phyloP scores from a whole-genome alignment of 2,329 filamentous ascomycete species.

The Trichophyton simii region DNA sequence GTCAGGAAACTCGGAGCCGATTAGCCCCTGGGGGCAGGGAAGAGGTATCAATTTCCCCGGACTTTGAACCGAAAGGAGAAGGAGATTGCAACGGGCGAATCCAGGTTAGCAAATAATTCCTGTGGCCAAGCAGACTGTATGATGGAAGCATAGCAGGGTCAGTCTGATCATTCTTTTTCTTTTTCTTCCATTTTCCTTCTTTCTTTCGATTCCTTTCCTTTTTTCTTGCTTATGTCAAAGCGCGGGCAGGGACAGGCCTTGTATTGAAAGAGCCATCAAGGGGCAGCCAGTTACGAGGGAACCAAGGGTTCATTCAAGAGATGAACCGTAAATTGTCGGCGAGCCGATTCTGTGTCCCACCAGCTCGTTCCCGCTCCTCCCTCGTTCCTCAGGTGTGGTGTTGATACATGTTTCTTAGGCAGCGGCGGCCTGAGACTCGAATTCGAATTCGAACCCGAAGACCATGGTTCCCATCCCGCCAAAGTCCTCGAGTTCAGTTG shows the following conservation, averaged over 20 bases:
- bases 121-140: not conserved
- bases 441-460: not conserved
- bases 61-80: constrained; percentile 4
- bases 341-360: constrained; percentile 2
- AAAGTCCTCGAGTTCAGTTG: not conserved
- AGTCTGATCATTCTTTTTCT: not conserved
- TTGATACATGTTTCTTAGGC: not conserved
- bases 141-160: not conserved
- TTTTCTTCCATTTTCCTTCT: not conserved
- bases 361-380: constrained; percentile 1
- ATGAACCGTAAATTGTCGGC: constrained; percentile 4
- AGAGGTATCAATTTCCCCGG: not conserved
- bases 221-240: constrained; percentile 3
- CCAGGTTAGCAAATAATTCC: not conserved
- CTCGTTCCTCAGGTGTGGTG: not conserved
- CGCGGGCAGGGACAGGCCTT: not conserved
- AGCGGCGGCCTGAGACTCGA: not conserved
- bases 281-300: constrained; percentile 1
- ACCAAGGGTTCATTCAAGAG: not conserved
- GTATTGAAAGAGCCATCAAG: not conserved
- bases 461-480: not conserved
- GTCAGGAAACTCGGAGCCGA: not conserved
- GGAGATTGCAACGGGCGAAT: not conserved
- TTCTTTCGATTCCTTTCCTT: not conserved
- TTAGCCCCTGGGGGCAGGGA: not conserved